Evolutionary conservation across 352 stramenopile species (phyloP), one percentile per base, ranked within the genome.

Genomic region (Pythium dissimile): DNA sequence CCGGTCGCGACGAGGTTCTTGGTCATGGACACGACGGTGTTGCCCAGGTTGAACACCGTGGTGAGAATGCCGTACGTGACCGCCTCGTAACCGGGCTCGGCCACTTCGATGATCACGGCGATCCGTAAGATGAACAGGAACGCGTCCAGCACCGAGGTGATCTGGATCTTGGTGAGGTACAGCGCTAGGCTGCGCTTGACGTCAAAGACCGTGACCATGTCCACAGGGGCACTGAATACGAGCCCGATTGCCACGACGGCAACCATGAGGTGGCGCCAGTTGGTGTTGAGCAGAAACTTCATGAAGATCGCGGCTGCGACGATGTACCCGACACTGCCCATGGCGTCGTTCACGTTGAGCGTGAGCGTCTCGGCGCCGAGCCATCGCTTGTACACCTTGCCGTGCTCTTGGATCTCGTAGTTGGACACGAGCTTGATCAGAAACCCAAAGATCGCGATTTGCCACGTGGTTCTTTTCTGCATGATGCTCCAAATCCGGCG

Each of bases 131-230:
- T 38, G n/a, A 49, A 64, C 15, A 53, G 37, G 15, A 59, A 34
- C 4, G 50, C 50, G 11, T 53, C 44, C 9, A 45, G 41, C 13
- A 53, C 44, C 2, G 42, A 54, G 23, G 24, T 45, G 26, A 26
- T 46, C 2, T 52, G 23, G 31, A 31, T 27, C 18, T 54, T 58
- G 30, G 30, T 18, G 15, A 62, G 28, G 10, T 48, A 64, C 6
- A 69, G 23, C 18, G 15, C 7, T 15, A 48, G 26, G 49, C 35
- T 58, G 21, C 53, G 60, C 13, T 48, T 10, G 10, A 47, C 47
- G 32, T 68, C 35, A 27, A 59, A 68, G 26, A 62, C 43, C 20
- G 61, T 69, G 18, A 69, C 24, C 7, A 60, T 54, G 5, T 64
- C 47, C 4, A 60, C 37, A 12, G 56, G 54, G 9, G 37, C 35